Conservation (phyloP, 306 rosid genomes). For the Neltuma alba region DNA sequence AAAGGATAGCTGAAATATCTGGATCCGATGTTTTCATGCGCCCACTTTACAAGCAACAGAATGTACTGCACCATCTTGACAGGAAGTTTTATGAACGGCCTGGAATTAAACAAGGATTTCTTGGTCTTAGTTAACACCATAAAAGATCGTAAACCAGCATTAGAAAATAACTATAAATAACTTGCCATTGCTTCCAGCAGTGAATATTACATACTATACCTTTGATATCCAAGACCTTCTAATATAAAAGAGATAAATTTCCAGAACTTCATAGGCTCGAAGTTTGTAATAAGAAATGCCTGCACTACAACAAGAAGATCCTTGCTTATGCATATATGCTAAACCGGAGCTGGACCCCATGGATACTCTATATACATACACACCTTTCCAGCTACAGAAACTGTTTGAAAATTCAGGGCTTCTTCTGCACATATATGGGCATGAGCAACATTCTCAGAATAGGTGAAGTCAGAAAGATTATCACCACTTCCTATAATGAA, state of each 20-base stretch:
- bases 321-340: slow-evolving; percentile 31
- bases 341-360: slow-evolving; percentile 24
- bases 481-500: slow-evolving; percentile 82
- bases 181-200: slow-evolving; percentile 13
- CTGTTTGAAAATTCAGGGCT: slow-evolving; percentile 67
- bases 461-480: slow-evolving; percentile 76
- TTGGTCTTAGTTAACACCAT: slow-evolving; percentile 34
- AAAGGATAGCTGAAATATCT: slow-evolving; percentile 51
- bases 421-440: slow-evolving; percentile 90
- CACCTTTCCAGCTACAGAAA: slow-evolving; percentile 87
- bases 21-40: slow-evolving; percentile 54
- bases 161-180: slow-evolving; percentile 25
- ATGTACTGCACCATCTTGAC: slow-evolving; percentile 54
- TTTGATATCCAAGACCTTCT: slow-evolving; percentile 77
- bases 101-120: slow-evolving; percentile 47
- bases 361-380: slow-evolving; percentile 9
- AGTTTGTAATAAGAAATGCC: slow-evolving; percentile 91
- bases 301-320: slow-evolving; percentile 40
- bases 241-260: slow-evolving; percentile 61
- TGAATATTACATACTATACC: slow-evolving; percentile 59
- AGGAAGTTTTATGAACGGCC: slow-evolving; percentile 81
- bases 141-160: slow-evolving; percentile 27
- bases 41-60: slow-evolving; percentile 57
- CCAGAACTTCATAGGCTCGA: slow-evolving; percentile 76
- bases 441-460: slow-evolving; percentile 78